Evolutionary conservation across 768 basidiomycete genomes (phyloP).

Genomic region (Xerocomellus chrysenteron): DNA sequence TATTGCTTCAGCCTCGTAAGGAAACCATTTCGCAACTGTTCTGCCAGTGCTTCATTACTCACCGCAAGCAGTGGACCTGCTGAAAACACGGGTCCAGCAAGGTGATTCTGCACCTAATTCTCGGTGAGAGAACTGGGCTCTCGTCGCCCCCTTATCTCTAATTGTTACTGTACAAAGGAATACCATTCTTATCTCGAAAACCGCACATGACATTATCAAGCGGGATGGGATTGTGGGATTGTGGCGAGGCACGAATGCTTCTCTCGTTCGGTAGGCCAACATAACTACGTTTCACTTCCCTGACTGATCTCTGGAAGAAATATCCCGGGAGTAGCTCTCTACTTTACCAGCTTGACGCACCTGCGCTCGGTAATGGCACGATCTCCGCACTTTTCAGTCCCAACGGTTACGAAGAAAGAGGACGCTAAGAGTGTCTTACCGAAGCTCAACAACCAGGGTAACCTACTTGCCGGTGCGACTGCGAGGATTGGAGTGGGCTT

Average conservation of each 20-base stretch:
- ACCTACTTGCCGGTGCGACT: constrained; percentile 82
- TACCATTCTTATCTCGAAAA: constrained; percentile 45
- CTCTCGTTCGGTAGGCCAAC: constrained; percentile 59
- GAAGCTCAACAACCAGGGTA: constrained; percentile 71
- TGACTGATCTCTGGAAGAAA: constrained; percentile 51
- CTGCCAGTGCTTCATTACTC: neutral
- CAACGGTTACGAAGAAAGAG: constrained; percentile 15
- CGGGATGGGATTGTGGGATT: constrained; percentile 68
- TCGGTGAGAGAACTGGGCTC: constrained; percentile 33
- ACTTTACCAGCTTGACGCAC: constrained; percentile 85
- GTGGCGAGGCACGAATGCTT: constrained; percentile 87
- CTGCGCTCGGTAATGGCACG: constrained; percentile 74
- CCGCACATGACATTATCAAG: constrained; percentile 55
- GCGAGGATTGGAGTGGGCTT: constrained; percentile 81
- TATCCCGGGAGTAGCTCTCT: constrained; percentile 89
- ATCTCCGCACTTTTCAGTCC: constrained; percentile 63
- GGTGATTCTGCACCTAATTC: constrained; percentile 49
- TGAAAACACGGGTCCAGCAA: constrained; percentile 93
- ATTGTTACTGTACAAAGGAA: constrained; percentile 25
- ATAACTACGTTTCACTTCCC: neutral
- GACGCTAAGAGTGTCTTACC: constrained; percentile 57
- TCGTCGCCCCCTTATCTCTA: neutral
- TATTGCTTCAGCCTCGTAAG: constrained; percentile 77
- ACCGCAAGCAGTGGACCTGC: constrained; percentile 63
- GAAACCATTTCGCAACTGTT: neutral